Evolutionary conservation across 805 yeast species (phyloP), one percentile per base, ranked within the genome.

Genomic region (Saccharomycopsis synnaedendra): DNA sequence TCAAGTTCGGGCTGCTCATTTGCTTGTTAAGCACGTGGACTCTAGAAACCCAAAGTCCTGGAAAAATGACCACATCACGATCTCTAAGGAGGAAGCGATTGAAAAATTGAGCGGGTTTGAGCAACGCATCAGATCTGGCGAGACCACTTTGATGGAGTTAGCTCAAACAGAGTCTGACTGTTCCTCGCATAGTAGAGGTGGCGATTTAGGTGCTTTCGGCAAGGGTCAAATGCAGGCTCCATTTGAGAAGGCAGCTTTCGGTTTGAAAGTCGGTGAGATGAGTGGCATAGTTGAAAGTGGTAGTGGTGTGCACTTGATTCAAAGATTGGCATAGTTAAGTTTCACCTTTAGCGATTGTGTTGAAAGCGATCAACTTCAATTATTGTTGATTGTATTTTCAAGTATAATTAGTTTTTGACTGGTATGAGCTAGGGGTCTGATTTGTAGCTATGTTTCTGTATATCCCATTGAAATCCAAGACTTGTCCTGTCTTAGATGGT

Each of bases 201-300:
- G 98, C 42, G 98, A 93, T 62, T 70, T 93, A 57, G 97, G 98
- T 0, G 78, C 67, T 59, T 93, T 93, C 60, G 86, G 84, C 29
- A 78, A 73, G 52, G 96, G 96, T 38, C 88, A 82, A 57, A 93
- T 93, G 98, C 97, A 93, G 64, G 96, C 96, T 35, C 67, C 82
- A 50, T 93, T 93, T 60, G 98, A 93, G 64, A 80, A 80, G 51
- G 95, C 93, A 2, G 81, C 96, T 1, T 90, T 84, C 62, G 80
- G 66, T 4, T 68, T 93, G 55, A 77, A 85, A 54, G 80, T 87
- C 27, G 96, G 96, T 27, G 93, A 89, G 60, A 63, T 84, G 41
- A 82, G 93, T 58, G 84, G 77, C 41, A 76, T 88, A 31, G 84
- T 93, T 10, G 97, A 88, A 65, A 78, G 89, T 11, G 94, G 82